These are phyloP conservation scores for Teratosphaeria epicoccoides DNA, from an alignment of 2,329 filamentous ascomycete species.

Conservation along the genomic window DNA sequence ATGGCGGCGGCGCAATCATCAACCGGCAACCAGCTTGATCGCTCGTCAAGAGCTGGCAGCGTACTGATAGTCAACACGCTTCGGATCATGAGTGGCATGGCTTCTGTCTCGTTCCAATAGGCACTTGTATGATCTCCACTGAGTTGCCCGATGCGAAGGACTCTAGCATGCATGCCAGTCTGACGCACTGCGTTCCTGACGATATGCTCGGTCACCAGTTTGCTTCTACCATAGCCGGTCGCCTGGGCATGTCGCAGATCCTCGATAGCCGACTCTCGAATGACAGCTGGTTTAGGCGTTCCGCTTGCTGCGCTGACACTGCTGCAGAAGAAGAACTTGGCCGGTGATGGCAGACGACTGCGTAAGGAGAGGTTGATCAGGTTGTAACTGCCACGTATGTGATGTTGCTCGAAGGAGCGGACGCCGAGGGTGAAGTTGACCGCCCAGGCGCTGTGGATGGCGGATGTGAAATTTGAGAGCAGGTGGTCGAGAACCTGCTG, in stretches of 20 bases:
- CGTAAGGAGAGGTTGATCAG: constrained; percentile 19
- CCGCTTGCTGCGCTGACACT: constrained; percentile 43
- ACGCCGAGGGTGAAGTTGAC: constrained; percentile 30
- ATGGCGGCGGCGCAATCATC: constrained; percentile 32
- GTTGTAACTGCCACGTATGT: constrained; percentile 21
- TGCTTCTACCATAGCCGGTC: constrained; percentile 31
- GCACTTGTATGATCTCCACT: constrained; percentile 14
- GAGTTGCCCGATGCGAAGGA: constrained; percentile 20
- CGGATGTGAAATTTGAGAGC: constrained; percentile 14
- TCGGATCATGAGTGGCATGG: constrained; percentile 33
- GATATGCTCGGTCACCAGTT: constrained; percentile 27
- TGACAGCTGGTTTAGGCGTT: constrained; percentile 16
- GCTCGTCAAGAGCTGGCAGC: constrained; percentile 30
- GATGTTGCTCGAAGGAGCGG: constrained; percentile 23
- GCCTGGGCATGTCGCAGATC: constrained; percentile 18
- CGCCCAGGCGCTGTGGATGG: constrained; percentile 31
- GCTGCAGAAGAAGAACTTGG: constrained; percentile 29
- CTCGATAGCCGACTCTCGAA: constrained; percentile 25
- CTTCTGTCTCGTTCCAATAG: constrained; percentile 34
- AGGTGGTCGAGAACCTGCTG: constrained; percentile 14
- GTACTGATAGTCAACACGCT: constrained; percentile 29
- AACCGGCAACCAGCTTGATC: constrained; percentile 34
- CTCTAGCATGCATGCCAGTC: constrained; percentile 15
- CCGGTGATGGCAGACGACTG: constrained; percentile 25
- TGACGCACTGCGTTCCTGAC: constrained; percentile 17